Conservation (phyloP, 108 stramenopile species). For the Skeletonema grethae region DNA sequence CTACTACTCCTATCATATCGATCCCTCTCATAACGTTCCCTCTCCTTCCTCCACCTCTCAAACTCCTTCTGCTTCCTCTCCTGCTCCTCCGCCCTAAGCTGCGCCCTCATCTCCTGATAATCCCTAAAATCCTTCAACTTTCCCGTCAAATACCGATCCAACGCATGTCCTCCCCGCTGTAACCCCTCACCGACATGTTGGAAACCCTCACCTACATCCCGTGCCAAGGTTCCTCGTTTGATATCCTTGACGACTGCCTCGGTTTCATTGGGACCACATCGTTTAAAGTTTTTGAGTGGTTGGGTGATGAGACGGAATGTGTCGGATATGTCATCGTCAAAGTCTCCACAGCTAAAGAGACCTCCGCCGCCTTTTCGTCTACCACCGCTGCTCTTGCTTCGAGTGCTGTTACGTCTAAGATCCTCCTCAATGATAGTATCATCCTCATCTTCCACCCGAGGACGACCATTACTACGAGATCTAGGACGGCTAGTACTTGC, state of each 20-base stretch:
- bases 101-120: too few relatives aligned
- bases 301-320: background rate
- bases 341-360: background rate
- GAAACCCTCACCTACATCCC: background rate
- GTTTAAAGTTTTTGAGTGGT: background rate
- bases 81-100: background rate
- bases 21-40: too few relatives aligned
- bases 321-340: constrained; percentile 1
- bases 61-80: background rate
- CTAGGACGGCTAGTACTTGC: too few relatives aligned
- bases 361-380: background rate
- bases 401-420: background rate
- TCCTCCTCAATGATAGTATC: background rate
- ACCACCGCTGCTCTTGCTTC: background rate
- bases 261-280: background rate
- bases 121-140: background rate
- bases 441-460: too few relatives aligned
- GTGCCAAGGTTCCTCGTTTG: too few relatives aligned
- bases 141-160: background rate
- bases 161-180: background rate
- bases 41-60: too few relatives aligned
- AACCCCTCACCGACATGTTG: background rate
- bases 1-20: background rate
- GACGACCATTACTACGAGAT: background rate
- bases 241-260: background rate